phyloP scores from a whole-genome alignment of 208 protist species.

The Wallacemonas sp. region DNA sequence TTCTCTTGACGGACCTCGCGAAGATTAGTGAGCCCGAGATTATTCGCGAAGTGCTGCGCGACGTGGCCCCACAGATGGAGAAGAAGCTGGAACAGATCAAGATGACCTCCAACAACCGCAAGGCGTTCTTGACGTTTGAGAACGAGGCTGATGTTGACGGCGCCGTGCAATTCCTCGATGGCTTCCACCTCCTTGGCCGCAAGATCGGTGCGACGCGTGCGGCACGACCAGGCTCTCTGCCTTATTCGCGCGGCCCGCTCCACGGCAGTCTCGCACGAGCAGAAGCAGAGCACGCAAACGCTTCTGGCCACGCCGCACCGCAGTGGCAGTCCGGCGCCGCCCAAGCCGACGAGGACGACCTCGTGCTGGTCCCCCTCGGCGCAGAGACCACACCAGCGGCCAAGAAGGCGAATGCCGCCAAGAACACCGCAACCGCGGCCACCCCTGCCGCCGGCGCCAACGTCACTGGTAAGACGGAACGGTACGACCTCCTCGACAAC shows the following conservation, averaged over 20 bases:
- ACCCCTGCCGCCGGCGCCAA: slow-evolving; percentile 23
- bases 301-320: background rate
- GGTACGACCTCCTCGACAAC: slow-evolving; percentile 83
- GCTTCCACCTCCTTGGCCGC: slow-evolving; percentile 79
- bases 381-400: background rate
- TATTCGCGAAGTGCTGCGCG: slow-evolving; percentile 83
- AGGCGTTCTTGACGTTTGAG: slow-evolving; percentile 87
- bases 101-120: slow-evolving; percentile 89
- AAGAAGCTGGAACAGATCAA: slow-evolving; percentile 86
- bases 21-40: slow-evolving; percentile 86
- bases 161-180: slow-evolving; percentile 81
- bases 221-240: slow-evolving; percentile 76
- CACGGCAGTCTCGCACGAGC: slow-evolving; percentile 4
- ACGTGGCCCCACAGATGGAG: slow-evolving; percentile 84
- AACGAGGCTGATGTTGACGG: slow-evolving; percentile 61
- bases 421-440: background rate
- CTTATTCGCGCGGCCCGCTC: slow-evolving; percentile 56
- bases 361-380: slow-evolving; percentile 26
- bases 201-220: slow-evolving; percentile 64
- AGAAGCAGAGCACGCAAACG: background rate
- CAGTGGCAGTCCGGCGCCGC: too few species aligned
- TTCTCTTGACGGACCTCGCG: slow-evolving; percentile 81
- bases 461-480: slow-evolving; percentile 66
- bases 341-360: slow-evolving; percentile 13
- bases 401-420: background rate